Conservation (phyloP, 352 stramenopile genomes). For the Pythium aquatile region DNA sequence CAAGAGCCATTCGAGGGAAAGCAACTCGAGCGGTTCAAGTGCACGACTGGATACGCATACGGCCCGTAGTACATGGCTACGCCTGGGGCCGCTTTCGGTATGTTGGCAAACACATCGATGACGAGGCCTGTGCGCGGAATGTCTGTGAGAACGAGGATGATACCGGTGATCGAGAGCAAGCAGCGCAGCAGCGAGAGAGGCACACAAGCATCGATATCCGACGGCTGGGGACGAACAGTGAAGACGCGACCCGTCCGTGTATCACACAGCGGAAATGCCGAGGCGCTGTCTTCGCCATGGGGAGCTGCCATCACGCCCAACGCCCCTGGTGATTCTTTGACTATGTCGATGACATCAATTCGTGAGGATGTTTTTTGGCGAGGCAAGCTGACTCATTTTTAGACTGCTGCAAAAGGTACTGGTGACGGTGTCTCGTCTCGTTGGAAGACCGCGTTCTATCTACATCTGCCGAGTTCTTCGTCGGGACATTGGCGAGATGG, state of each 20-base stretch:
- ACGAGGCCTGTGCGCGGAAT: conserved; percentile 38
- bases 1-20: too few species aligned
- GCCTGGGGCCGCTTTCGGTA: conserved; percentile 27
- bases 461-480: too few species aligned
- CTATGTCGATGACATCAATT: too few species aligned
- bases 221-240: background rate
- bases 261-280: background rate
- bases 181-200: conserved; percentile 3
- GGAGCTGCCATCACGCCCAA: too few species aligned
- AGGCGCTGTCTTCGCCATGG: background rate
- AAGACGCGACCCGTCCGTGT: background rate
- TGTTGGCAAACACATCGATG: conserved; percentile 30
- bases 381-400: too few species aligned
- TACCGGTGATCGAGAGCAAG: background rate
- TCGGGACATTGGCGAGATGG: too few species aligned
- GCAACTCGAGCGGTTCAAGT: conserved; percentile 24
- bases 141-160: conserved; percentile 15
- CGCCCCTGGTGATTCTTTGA: too few species aligned
- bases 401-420: too few species aligned
- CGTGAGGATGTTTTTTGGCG: too few species aligned
- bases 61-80: conserved; percentile 40
- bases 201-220: conserved; percentile 12
- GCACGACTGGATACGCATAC: conserved; percentile 42
- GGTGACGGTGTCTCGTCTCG: too few species aligned
- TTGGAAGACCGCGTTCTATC: too few species aligned